Evolutionary conservation across 345 rosid genomes (phyloP), one percentile per base, ranked within the genome.

Genomic region (Geranium brycei): DNA sequence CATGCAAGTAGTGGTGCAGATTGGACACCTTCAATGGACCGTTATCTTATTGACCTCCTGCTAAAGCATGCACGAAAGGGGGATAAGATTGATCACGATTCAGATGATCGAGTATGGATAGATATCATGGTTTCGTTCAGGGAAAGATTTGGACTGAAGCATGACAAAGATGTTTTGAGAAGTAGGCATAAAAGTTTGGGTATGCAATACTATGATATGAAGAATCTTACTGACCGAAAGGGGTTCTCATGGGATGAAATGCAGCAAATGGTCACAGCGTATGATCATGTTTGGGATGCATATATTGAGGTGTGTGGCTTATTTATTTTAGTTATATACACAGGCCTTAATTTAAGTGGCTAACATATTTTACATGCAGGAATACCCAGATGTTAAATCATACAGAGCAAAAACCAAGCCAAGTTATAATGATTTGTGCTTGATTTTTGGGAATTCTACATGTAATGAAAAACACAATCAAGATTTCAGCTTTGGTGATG

Each of bases 251-350:
- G 80, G 79, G 73, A 74, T 70, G 82, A 74, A 73, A 60, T 16
- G 40, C 66, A 28, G 64, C 85, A 72, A 73, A 64, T 74, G 78
- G 59, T 81, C 64, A 74, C 66, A 40, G 82, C 74, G 31, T 12
- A 62, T 70, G 68, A 71, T 76, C 76, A 64, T 72, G 79, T 69
- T 66, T 91, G 91, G 93, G 87, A 82, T 75, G 75, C 75, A 58
- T 82, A 82, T 69, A 57, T 69, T 47, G 76, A 88, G 86, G 97
- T 87, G 35, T 87, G 35, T 68, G 51, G 53, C 19, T 12, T 11
- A 53, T 41, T n/a, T 15, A 16, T 14, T 57, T 5, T 17, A n/a
- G 12, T n/a, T 17, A 18, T 19, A 14, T 31, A 51, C 31, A 19
- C 5, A 14, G 2, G 53, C 11, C 15, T 13, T 47, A 8, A 47